Evolutionary conservation across 441 rosid genomes (phyloP), one percentile per base, ranked within the genome.

Genomic region (Aleurites moluccanus): DNA sequence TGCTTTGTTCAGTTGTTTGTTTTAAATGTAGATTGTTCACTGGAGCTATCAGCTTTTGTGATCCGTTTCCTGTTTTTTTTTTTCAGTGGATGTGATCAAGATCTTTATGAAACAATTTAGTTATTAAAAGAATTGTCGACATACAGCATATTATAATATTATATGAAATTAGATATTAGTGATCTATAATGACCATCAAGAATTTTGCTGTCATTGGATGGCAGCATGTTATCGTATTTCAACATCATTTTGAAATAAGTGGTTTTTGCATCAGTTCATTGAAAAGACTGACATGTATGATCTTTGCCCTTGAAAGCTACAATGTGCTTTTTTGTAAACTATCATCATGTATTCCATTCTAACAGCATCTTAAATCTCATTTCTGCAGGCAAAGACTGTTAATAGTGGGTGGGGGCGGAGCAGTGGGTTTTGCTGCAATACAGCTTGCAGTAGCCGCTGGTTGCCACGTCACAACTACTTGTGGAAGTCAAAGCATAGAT

Each of bases 351-450:
- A 44, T 59, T 75, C 27, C 9, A 47, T 75, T 21, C 40, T 38
- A 27, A 52, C 73, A 63, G 42, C 64, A 64, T 69, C 33, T 50
- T 68, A n/a, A 49, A 72, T 81, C 30, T 68, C 33, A 47, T 77
- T 20, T 73, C 38, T 20, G 67, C 86, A 95, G 99, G 87, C 98
- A 92, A 84, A 85, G 96, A 83, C 61, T 95, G 59, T 84, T 95
- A 69, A 83, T 92, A 70, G 73, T 92, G 62, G 98, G 98, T 23
- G 99, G 98, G 69, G 99, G 98, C 74, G 99, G 98, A 57, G 98
- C 98, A 5, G 99, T 95, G 45, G 98, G 99, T 64, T 92, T 89
- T 80, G 79, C 98, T 70, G 98, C 98, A 78, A 90, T 91, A 71
- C 99, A 95, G 88, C 84, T 95, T 73, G 89, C 91, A 4, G 91